These are phyloP conservation scores for Colletotrichum sp. DNA, from an alignment of 2,329 filamentous ascomycete species.

Conservation along the genomic window DNA sequence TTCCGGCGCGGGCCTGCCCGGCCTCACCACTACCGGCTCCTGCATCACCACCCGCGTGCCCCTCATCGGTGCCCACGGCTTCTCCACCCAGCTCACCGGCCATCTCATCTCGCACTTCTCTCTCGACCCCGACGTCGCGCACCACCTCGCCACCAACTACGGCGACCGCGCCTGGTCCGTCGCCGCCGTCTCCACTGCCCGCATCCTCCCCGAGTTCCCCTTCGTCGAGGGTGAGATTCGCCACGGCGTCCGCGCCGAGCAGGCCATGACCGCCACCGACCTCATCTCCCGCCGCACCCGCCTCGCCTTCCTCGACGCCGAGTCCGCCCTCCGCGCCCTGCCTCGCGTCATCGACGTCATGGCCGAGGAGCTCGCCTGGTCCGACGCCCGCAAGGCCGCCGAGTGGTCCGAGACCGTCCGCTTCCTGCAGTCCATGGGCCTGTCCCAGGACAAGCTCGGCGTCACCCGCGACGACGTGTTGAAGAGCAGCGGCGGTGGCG, in stretches of 20 bases:
- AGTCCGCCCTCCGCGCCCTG: constrained; percentile 72
- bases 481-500: neutral
- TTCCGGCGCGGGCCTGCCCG: constrained; percentile 62
- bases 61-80: constrained; percentile 80
- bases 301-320: constrained; percentile 77
- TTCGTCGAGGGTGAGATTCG: constrained; percentile 78
- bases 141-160: constrained; percentile 46
- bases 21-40: constrained; percentile 63
- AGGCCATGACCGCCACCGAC: constrained; percentile 75
- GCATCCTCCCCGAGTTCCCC: constrained; percentile 70
- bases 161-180: constrained; percentile 73
- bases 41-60: constrained; percentile 79
- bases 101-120: constrained; percentile 37
- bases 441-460: constrained; percentile 31
- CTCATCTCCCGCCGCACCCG: constrained; percentile 74
- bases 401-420: constrained; percentile 59
- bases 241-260: constrained; percentile 74
- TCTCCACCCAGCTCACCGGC: constrained; percentile 36
- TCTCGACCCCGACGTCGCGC: constrained; percentile 44
- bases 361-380: constrained; percentile 72
- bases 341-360: constrained; percentile 76
- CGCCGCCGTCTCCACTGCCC: constrained; percentile 54
- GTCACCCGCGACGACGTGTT: constrained; percentile 34
- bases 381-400: constrained; percentile 57
- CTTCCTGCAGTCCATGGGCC: constrained; percentile 52